Base-by-base conservation (phyloP, 2,329 filamentous ascomycete species). In the Chaetomiaceae sp. region DNA sequence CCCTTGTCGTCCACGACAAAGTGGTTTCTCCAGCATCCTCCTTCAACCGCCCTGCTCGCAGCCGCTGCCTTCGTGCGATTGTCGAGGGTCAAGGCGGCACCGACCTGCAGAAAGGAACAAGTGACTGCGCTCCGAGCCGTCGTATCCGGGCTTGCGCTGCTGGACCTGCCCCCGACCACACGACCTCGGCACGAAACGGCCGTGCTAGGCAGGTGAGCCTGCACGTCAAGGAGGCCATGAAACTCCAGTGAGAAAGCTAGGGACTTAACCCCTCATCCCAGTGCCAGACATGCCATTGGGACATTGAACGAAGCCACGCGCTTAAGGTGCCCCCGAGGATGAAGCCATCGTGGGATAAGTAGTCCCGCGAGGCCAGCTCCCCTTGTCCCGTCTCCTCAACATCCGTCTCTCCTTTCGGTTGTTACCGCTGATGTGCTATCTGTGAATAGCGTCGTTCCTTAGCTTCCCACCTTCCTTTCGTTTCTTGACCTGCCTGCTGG, bases 401-500 rank as follows among this genome's bases (percentile, higher is more conserved):
- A 40, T 19, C 36, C 20, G 36, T 45, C 42, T 43, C 50, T 54
- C 38, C 15, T 40, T 54, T 42, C 31, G 42, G 49, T 51, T 23
- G 46, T 29, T 45, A 20, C 33, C 29, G 38, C 34, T 31, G 53
- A 48, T 46, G 44, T 53, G 37, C 27, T 48, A 47, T 59, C 23
- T 60, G 58, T 61, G 61, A 61, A 63, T 59, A 61, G 57, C 56
- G 39, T 64, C 60, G 22, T 51, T 52, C 54, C 37, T 58, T 60
- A 58, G 36, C 58, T 38, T 56, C 57, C 36, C 48, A 55, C 56
- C 37, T 54, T 56, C 52, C 45, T 57, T 55, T 60, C 36, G 45
- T 37, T 55, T 59, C 51, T 60, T 55, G 50, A 37, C 37, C 51
- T 57, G 51, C 61, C 66, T 70, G 68, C 63, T 66, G 66, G 56